Base-by-base conservation (phyloP, 257 asterid genomes). In the Nicotiana tabacum region DNA sequence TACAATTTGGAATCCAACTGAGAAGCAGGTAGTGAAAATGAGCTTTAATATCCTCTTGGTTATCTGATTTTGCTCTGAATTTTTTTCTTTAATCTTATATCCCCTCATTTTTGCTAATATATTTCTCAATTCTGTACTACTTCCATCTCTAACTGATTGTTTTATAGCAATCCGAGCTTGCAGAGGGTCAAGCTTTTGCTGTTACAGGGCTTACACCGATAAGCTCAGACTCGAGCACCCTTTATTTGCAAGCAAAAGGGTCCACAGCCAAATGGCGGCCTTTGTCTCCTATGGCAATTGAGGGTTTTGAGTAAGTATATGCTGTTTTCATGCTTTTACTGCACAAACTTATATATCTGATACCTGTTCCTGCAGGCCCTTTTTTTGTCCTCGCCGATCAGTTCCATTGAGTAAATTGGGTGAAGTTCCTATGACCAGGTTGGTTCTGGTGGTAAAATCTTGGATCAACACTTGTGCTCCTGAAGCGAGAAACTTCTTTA, bases 1-100 rank as follows among this genome's bases (percentile, higher is more conserved):
- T 81, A 94, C 98, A n/a, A 90, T 96, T 80, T 96, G 99, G 99
- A 89, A 89, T 81, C 99, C 99, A 57, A 93, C 97, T 32, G 94
- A 90, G 89, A 90, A 93, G 74, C 98, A 93, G 98, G 99, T 96
- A 56, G 32, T 64, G 29, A 24, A 24, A 24, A 11, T 60, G 56
- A 43, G 67, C 57, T 77, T 61, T 21, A n/a, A 15, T 48, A 66
- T 66, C 67, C 76, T 81, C 27, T 55, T 81, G 39, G 78, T 35
- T 64, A 48, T 66, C 76, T 79, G 82, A 61, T 79, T 60, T 27
- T 61, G 35, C 76, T 24, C 69, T 2, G 17, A 62, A 46, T 39
- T 61, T 29, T 35, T 57, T 57, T 16, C 35, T 35, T 61, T 13
- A 57, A 39, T 72, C 21, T 51, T 79, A 58, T 66, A 18, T 12